Evolutionary conservation across 2,329 filamentous ascomycete species (phyloP).

Genomic region (Xylaria sp.): DNA sequence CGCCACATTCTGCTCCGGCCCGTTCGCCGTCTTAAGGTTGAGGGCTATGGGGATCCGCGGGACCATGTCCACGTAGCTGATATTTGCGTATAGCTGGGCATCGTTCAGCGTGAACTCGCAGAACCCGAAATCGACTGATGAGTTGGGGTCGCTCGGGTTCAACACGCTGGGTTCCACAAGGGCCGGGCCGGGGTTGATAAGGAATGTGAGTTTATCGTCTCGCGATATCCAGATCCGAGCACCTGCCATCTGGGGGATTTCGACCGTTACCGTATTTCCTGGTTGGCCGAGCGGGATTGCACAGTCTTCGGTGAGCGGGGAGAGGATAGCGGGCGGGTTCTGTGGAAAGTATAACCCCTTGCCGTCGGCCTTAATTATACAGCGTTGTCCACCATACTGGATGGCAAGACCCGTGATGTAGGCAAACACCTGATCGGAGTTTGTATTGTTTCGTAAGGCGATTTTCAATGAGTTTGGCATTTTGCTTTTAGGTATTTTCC

Average conservation of each 20-base stretch:
- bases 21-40: constrained; percentile 50
- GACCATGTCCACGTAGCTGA: constrained; percentile 72
- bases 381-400: constrained; percentile 47
- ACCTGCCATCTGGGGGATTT: constrained; percentile 68
- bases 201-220: constrained; percentile 60
- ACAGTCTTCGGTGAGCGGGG: constrained; percentile 59
- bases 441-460: constrained; percentile 61
- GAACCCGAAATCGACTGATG: constrained; percentile 59
- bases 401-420: constrained; percentile 70
- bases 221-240: constrained; percentile 69
- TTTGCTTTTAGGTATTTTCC: constrained; percentile 14
- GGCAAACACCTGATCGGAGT: constrained; percentile 61
- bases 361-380: constrained; percentile 51
- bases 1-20: constrained; percentile 55
- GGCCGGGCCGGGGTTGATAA: constrained; percentile 68
- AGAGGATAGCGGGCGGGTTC: constrained; percentile 54
- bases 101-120: constrained; percentile 66
- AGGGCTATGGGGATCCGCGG: constrained; percentile 59
- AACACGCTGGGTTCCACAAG: constrained; percentile 72
- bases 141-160: constrained; percentile 64
- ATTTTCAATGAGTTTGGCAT: constrained; percentile 57
- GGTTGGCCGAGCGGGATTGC: constrained; percentile 64
- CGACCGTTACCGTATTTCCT: constrained; percentile 58
- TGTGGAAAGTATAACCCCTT: constrained; percentile 62
- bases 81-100: constrained; percentile 65